Evolutionary conservation across 441 rosid genomes (phyloP).

Genomic region (Pelargonium citronellum): DNA sequence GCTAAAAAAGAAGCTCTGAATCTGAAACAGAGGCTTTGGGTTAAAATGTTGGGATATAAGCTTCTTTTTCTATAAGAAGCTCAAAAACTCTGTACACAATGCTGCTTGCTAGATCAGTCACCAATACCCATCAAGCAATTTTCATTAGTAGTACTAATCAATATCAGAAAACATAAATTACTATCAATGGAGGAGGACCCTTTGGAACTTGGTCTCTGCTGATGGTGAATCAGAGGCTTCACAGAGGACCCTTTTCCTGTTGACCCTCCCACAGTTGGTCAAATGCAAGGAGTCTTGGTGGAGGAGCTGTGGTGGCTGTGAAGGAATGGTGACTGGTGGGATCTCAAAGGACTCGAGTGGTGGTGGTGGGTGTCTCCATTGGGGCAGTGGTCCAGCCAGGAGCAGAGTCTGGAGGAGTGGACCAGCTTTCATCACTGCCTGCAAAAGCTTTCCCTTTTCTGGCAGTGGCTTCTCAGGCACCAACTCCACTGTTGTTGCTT

Average conservation of each 20-base stretch:
- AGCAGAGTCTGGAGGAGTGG: slow-evolving; percentile 29
- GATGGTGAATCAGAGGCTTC: slow-evolving; percentile 49
- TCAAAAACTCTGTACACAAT: slow-evolving; percentile 42
- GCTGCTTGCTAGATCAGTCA: slow-evolving; percentile 35
- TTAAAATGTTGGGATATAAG: slow-evolving; percentile 16
- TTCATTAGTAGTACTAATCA: slow-evolving; percentile 1
- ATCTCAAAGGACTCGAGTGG: slow-evolving; percentile 36
- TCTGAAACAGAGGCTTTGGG: slow-evolving; percentile 19
- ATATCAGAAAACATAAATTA: not conserved
- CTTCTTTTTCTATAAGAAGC: slow-evolving; percentile 17
- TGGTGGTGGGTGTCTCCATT: slow-evolving; percentile 52
- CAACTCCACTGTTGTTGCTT: slow-evolving; percentile 9
- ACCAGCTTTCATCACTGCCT: slow-evolving; percentile 29
- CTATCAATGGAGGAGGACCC: slow-evolving; percentile 50
- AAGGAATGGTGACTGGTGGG: slow-evolving; percentile 26
- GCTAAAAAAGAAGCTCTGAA: slow-evolving; percentile 17
- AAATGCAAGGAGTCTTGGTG: slow-evolving; percentile 22
- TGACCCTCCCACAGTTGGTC: slow-evolving; percentile 42
- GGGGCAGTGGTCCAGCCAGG: slow-evolving; percentile 29
- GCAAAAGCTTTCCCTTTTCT: slow-evolving; percentile 28
- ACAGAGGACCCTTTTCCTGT: slow-evolving; percentile 55
- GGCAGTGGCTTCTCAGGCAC: slow-evolving; percentile 18
- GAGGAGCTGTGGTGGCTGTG: slow-evolving; percentile 17
- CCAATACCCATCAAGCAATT: slow-evolving; percentile 34
- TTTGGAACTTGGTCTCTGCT: slow-evolving; percentile 54